These are phyloP conservation scores for Begonia peltatifolia DNA, from an alignment of 306 rosid genomes.

Conservation along the genomic window DNA sequence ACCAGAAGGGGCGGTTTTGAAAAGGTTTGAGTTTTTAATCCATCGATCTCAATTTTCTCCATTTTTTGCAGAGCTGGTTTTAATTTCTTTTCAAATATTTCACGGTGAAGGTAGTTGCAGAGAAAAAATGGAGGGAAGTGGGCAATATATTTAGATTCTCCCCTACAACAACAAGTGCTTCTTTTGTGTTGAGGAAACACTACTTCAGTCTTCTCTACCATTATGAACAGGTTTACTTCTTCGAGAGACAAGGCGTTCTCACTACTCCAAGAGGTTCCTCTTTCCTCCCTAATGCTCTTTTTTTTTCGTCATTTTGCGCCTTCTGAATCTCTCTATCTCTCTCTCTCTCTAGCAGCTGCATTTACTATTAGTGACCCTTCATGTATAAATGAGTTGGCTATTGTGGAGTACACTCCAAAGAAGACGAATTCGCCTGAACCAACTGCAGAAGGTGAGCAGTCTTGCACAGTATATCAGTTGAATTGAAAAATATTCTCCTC, in stretches of 20 bases:
- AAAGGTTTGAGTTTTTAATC: constrained; percentile 24
- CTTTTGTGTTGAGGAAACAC: constrained; percentile 79
- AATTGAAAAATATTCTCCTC: too few species aligned
- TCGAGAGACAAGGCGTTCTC: constrained; percentile 47
- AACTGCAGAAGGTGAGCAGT: constrained; percentile 29
- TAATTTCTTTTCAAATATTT: background rate
- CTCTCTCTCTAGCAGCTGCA: constrained; percentile 22
- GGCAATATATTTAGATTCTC: constrained; percentile 70
- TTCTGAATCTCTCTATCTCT: constrained; percentile 4
- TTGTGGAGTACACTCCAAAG: constrained; percentile 56
- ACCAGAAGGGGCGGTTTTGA: constrained; percentile 82
- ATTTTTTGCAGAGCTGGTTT: too few species aligned
- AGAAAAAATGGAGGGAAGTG: constrained; percentile 99
- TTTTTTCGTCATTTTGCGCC: background rate
- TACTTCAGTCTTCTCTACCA: constrained; percentile 68
- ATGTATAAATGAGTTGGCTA: constrained; percentile 51
- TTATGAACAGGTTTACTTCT: constrained; percentile 80
- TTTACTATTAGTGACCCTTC: constrained; percentile 38
- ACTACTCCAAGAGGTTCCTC: constrained; percentile 38
- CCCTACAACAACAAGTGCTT: constrained; percentile 87
- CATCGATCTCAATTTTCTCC: background rate
- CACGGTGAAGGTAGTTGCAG: constrained; percentile 60
- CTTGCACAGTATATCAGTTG: background rate
- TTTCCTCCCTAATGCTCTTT: background rate
- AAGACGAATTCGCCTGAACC: constrained; percentile 15